Conservation (phyloP, 2,329 filamentous ascomycete species). For the Trematosphaeria pertusa region DNA sequence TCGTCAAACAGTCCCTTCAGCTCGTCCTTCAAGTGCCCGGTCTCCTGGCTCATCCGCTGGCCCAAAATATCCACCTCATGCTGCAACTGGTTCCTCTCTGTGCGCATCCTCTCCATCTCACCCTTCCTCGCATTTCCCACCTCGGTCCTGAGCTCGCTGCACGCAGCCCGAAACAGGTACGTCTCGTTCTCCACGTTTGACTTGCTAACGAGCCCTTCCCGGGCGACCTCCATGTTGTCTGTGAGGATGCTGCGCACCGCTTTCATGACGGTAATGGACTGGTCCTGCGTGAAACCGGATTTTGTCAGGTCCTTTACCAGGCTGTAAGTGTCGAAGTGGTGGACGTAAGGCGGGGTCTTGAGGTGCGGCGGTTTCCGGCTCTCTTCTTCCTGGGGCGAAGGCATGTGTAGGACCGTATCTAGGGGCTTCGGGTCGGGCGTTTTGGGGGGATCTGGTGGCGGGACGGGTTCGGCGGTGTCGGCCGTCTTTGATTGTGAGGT, state of each 20-base stretch:
- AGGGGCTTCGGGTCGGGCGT: constrained; percentile 41
- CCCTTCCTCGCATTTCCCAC: constrained; percentile 78
- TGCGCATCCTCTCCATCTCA: constrained; percentile 80
- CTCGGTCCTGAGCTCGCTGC: constrained; percentile 88
- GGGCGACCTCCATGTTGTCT: constrained; percentile 81
- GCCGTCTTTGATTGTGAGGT: constrained; percentile 15
- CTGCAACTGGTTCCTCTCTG: constrained; percentile 84
- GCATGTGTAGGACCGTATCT: constrained; percentile 52
- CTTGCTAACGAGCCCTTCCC: constrained; percentile 82
- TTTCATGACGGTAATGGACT: constrained; percentile 91
- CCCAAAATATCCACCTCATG: constrained; percentile 94
- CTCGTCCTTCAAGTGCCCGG: constrained; percentile 81
- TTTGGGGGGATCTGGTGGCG: constrained; percentile 32
- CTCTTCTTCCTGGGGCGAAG: constrained; percentile 45
- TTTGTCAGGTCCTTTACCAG: constrained; percentile 80
- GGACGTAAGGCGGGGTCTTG: constrained; percentile 79
- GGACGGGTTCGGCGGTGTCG: constrained; percentile 18
- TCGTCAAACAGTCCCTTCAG: constrained; percentile 97
- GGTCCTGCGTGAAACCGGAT: constrained; percentile 74
- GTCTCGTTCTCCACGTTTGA: constrained; percentile 93
- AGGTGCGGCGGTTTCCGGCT: constrained; percentile 69
- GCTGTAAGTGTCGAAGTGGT: constrained; percentile 95
- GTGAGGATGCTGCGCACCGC: constrained; percentile 79
- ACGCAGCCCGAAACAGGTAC: constrained; percentile 93
- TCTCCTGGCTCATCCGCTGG: constrained; percentile 84